phyloP scores from a whole-genome alignment of 169 alveolate species.

The Eimeria maxima region DNA sequence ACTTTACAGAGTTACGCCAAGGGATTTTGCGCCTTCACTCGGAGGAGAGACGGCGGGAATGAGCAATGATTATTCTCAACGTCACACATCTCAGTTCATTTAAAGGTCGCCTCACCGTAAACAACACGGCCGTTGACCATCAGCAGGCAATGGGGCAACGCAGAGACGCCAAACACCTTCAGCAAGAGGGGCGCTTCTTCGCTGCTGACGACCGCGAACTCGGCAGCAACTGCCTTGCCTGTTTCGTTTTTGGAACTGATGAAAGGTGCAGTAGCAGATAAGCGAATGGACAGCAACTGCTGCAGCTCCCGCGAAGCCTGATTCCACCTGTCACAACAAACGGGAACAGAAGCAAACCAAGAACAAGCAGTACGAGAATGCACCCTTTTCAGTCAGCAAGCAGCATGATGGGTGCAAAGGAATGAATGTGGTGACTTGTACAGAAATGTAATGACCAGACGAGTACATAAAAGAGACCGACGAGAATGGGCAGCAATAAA shows the following conservation, averaged over 20 bases:
- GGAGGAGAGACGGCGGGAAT: background rate
- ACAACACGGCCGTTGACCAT: constrained; percentile 35
- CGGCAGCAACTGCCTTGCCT: background rate
- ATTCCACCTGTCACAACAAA: constrained; percentile 36
- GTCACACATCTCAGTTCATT: background rate
- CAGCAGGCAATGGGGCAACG: constrained; percentile 62
- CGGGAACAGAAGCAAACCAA: background rate
- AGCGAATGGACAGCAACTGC: constrained; percentile 50
- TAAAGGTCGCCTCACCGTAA: constrained; percentile 5
- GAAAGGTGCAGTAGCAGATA: background rate
- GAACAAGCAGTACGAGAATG: background rate
- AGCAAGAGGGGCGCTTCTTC: constrained; percentile 30
- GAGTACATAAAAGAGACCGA: too few relatives aligned
- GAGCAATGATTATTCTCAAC: background rate
- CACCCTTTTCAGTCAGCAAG: background rate
- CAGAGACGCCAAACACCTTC: constrained; percentile 5
- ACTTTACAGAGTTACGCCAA: background rate
- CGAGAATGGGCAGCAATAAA: too few relatives aligned
- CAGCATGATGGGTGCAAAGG: too few relatives aligned
- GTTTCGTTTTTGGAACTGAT: background rate
- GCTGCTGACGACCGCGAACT: background rate
- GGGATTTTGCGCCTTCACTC: background rate
- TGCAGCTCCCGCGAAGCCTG: constrained; percentile 36
- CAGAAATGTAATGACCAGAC: too few relatives aligned
- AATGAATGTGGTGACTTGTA: too few relatives aligned